Conservation (phyloP, 305 asterid genomes). For the Fraxinus baroniana region DNA sequence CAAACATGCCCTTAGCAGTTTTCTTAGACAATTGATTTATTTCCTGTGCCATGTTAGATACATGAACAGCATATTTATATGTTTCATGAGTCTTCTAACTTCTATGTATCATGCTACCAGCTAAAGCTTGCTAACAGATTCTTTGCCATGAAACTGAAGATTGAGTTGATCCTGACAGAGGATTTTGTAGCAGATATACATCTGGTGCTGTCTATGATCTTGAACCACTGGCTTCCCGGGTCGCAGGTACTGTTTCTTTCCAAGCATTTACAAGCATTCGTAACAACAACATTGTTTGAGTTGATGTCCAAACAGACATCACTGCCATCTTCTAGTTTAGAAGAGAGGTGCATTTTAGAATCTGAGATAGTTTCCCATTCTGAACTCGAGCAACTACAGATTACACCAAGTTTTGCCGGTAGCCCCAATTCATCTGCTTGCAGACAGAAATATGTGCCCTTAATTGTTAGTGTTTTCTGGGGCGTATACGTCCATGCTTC, state of each 20-base stretch:
- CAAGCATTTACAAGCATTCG: slow-evolving; percentile 75
- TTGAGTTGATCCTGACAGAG: slow-evolving; percentile 29
- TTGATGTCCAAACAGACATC: slow-evolving; percentile 72
- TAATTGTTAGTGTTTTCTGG: slow-evolving; percentile 46
- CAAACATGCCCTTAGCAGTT: neutral
- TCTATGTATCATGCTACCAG: slow-evolving; percentile 14
- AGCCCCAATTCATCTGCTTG: slow-evolving; percentile 55
- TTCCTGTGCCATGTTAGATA: neutral
- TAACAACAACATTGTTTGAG: slow-evolving; percentile 54
- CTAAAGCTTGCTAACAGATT: slow-evolving; percentile 31
- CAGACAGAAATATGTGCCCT: slow-evolving; percentile 67
- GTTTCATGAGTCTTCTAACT: neutral
- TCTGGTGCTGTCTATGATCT: slow-evolving; percentile 71
- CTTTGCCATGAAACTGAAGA: slow-evolving; percentile 33
- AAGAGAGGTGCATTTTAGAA: slow-evolving; percentile 84
- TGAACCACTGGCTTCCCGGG: slow-evolving; percentile 97
- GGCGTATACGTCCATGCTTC: slow-evolving; percentile 66
- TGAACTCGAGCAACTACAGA: slow-evolving; percentile 48
- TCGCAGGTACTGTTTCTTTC: slow-evolving; percentile 54
- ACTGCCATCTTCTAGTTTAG: slow-evolving; percentile 61
- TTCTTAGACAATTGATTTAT: neutral
- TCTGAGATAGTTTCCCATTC: slow-evolving; percentile 78
- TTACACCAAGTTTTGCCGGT: slow-evolving; percentile 63
- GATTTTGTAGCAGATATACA: slow-evolving; percentile 28
- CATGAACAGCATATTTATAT: neutral